Evolutionary conservation across 2,329 filamentous ascomycete genomes (phyloP), one percentile per base, ranked within the genome.

Genomic region (Claviceps monticola): DNA sequence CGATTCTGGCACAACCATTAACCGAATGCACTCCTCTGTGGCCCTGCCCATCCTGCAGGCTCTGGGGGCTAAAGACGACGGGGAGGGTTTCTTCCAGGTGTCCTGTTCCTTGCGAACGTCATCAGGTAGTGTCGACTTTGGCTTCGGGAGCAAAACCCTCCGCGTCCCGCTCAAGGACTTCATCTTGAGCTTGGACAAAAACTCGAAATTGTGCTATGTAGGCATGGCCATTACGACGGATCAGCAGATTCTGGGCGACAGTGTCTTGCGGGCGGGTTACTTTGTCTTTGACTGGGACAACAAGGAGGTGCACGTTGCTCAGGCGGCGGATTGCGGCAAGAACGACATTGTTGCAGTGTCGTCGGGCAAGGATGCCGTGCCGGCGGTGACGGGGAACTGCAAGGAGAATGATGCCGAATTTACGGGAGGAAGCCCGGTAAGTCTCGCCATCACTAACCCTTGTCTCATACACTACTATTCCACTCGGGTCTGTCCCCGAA

Each of bases 1-100:
- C 49, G 76, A 80, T 63, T 74, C 72, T 2, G 76, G 76, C 49
- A 73, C 74, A 1, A 77, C 75, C 0, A 60, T 78, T 13, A 70
- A 65, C 3, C 67, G 71, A 19, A 67, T 79, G 39, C 74, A 74
- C 17, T 56, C 64, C 9, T 43, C 61, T 1, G 61, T 75, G 7
- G 72, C 73, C n/a, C 53, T 57, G 5, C 67, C 67, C 2, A 66
- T 79, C 3, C 68, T 73, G 1, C 56, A 64, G 3, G 63, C 64
- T n/a, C 70, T 79, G 36, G 64, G 66, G 9, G 73, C 70, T 0
- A 38, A 59, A 34, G 61, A 67, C 17, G 68, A 71, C 49, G 63
- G 64, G 7, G 58, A 68, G 8, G 73, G 72, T 29, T 71, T 69
- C 50, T 78, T 69, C 58, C 62, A 60, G 36, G 69, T 76, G 1